Conservation (phyloP, 768 basidiomycete genomes). For the Mycena belliarum region DNA sequence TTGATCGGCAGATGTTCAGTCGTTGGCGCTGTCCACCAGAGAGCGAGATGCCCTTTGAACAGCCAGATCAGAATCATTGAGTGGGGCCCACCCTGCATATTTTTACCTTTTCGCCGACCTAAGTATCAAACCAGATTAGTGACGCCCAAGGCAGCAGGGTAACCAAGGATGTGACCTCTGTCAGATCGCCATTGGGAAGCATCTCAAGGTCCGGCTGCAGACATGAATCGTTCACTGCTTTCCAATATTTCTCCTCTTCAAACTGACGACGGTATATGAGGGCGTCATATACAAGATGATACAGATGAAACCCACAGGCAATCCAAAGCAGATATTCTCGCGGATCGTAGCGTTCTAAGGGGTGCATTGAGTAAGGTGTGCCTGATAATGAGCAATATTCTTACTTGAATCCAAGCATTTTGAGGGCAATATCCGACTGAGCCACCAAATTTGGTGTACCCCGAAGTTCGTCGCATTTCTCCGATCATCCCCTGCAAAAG, state of each 20-base stretch:
- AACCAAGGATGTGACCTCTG: constrained; percentile 43
- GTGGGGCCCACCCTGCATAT: too few species aligned
- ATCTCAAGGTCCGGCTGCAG: constrained; percentile 80
- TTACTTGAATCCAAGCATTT: constrained; percentile 85
- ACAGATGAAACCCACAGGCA: constrained; percentile 36
- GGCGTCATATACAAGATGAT: not conserved
- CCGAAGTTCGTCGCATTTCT: constrained; percentile 76
- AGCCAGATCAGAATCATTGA: not conserved
- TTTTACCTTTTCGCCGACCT: constrained; percentile 67
- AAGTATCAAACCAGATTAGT: not conserved
- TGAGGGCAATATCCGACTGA: constrained; percentile 84
- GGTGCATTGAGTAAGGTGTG: not conserved
- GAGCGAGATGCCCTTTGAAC: constrained; percentile 71
- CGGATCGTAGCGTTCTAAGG: constrained; percentile 76
- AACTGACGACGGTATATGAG: constrained; percentile 36
- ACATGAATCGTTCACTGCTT: constrained; percentile 74
- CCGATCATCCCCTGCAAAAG: constrained; percentile 76
- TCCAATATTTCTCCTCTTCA: constrained; percentile 82
- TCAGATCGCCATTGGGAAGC: constrained; percentile 75
- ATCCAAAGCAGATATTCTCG: constrained; percentile 89
- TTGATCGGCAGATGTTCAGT: constrained; percentile 81
- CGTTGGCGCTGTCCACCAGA: constrained; percentile 83
- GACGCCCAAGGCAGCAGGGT: not conserved
- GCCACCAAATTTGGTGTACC: constrained; percentile 72
- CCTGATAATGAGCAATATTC: not conserved